Evolutionary conservation across 208 protist species (phyloP), one percentile per base, ranked within the genome.

Genomic region (Lotmaria passim): DNA sequence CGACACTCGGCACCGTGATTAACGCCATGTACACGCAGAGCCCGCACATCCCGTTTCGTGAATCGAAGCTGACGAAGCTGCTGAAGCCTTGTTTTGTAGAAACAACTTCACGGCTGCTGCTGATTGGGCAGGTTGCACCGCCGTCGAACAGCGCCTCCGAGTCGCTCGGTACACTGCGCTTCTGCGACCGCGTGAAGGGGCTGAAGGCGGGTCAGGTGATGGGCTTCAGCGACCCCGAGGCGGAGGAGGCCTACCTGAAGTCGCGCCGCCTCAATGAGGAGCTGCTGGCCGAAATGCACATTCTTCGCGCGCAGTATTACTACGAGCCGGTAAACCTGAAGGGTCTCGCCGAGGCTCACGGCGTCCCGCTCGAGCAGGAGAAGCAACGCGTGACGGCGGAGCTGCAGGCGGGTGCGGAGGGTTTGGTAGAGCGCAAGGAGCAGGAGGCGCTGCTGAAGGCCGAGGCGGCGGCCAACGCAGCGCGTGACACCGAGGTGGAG

Each of bases 11-110:
- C 30, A 93, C 84, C 0, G 87, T 90, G 39, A 94, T 97, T 44
- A 92, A 95, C 63, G 87, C 91, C 52, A 90, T 97, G 79, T 88
- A 94, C 60, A 69, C 76, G 55, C 80, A 86, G 58, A 89, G 58
- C 57, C 41, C 61, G 5, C 89, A 96, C 79, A 84, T 97, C 48
- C 93, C 92, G 0, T 97, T 96, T 52, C 80, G 95, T 34, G 94
- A 98, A 43, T 92, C 82, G 8, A 98, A 97, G 75, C 87, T 98
- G 39, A 98, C 96, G 4, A 87, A 91, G 66, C 71, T 98, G 43
- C 90, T 98, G 10, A 93, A 91, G 76, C 72, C 69, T 1, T 87
- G 82, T 30, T 86, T 96, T 62, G 73, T 87, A 0, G 87, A 95
- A 36, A 58, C 72, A 0, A 84, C 43, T 1, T 86, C 82, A 21